phyloP scores from a whole-genome alignment of 2,329 filamentous ascomycete genomes.

The Botrytis medusae region DNA sequence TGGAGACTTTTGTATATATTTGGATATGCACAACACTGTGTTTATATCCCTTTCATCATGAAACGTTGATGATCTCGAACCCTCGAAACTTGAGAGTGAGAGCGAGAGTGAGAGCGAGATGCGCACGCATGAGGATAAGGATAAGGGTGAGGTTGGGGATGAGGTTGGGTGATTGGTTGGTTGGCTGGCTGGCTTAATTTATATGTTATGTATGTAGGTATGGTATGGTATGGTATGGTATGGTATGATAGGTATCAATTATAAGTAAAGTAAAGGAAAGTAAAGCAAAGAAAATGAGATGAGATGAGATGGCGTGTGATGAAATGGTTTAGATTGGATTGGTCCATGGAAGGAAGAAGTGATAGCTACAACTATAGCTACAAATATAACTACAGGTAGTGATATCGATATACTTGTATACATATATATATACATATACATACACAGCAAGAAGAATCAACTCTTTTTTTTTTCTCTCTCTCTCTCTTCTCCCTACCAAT shows the following conservation, averaged over 20 bases:
- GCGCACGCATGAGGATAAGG: neutral
- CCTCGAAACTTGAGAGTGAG: neutral
- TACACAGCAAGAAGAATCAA: too few species aligned
- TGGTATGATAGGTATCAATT: neutral
- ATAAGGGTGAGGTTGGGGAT: neutral
- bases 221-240: neutral
- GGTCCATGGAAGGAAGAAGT: neutral
- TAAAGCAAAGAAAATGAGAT: neutral
- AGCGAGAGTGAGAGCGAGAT: neutral
- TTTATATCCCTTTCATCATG: neutral
- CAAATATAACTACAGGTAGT: neutral
- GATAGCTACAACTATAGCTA: neutral
- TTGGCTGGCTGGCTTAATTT: neutral
- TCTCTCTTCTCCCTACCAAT: too few species aligned
- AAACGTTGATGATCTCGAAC: neutral
- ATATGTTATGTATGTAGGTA: neutral
- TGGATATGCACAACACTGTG: constrained; percentile 7
- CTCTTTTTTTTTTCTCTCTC: too few species aligned
- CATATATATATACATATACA: neutral
- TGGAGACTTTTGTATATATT: constrained; percentile 7
- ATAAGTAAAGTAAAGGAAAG: constrained; percentile 1
- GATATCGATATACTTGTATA: neutral
- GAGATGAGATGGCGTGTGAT: neutral
- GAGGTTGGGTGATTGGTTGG: neutral
- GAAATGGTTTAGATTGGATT: neutral